Percentiles rank a stretch among this genome's conserved stretches.
Evolutionary conservation across 768 basidiomycete species (phyloP).

Genomic region (Suillus placidus): DNA sequence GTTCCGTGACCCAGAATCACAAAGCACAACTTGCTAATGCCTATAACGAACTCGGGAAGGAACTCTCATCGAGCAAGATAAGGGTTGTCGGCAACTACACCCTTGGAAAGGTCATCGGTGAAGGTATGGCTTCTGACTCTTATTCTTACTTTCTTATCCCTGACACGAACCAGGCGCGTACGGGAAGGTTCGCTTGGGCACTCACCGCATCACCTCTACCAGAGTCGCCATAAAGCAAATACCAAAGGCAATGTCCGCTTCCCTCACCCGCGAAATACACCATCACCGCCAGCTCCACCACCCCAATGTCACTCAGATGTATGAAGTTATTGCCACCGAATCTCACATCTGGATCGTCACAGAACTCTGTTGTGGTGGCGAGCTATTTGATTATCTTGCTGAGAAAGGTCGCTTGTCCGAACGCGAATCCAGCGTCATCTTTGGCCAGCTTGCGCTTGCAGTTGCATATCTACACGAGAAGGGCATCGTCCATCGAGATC

Average conservation of each 20-base stretch:
- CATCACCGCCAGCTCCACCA: slow-evolving; percentile 98
- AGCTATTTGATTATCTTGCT: slow-evolving; percentile 96
- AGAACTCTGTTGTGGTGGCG: slow-evolving; percentile 95
- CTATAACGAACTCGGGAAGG: slow-evolving; percentile 96
- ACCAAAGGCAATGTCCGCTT: slow-evolving; percentile 88
- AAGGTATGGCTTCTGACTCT: slow-evolving; percentile 58
- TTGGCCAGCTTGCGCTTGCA: slow-evolving; percentile 94
- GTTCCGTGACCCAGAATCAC: slow-evolving; percentile 71
- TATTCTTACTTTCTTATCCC: slow-evolving; percentile 9
- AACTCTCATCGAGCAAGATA: slow-evolving; percentile 87
- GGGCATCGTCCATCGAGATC: slow-evolving; percentile 94
- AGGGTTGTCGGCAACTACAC: slow-evolving; percentile 95
- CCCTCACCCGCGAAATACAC: slow-evolving; percentile 95
- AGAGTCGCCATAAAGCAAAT: slow-evolving; percentile 98
- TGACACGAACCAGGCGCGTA: slow-evolving; percentile 69
- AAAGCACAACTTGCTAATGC: slow-evolving; percentile 91
- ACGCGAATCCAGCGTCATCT: slow-evolving; percentile 82
- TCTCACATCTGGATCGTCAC: slow-evolving; percentile 95
- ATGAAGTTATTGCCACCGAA: slow-evolving; percentile 98
- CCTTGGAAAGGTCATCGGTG: slow-evolving; percentile 90
- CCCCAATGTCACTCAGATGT: slow-evolving; percentile 92
- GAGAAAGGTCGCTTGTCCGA: slow-evolving; percentile 90
- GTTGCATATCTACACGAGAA: slow-evolving; percentile 91
- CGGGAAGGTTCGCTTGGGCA: slow-evolving; percentile 93
- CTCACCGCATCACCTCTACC: slow-evolving; percentile 88